Evolutionary conservation across 83 land plant species (phyloP).

Genomic region (Diphasiastrum complanatum): DNA sequence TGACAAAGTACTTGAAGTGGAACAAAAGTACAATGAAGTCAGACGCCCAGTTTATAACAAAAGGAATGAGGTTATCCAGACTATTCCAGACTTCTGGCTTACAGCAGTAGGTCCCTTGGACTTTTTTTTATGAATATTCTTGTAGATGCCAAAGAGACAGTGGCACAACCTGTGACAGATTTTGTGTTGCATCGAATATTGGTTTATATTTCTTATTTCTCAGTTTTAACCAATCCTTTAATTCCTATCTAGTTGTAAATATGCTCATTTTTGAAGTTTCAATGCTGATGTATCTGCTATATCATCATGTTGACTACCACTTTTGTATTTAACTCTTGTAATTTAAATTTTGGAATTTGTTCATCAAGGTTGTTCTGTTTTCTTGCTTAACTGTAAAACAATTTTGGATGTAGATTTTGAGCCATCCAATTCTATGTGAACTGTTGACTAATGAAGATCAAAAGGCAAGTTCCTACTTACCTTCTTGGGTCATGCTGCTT

Average conservation of each 20-base stretch:
- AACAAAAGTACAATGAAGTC: constrained; percentile 74
- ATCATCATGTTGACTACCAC: too few relatives aligned
- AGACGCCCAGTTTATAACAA: constrained; percentile 56
- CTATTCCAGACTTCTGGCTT: constrained; percentile 76
- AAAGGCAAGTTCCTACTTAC: constrained; percentile 41
- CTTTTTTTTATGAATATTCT: neutral
- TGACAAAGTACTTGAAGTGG: constrained; percentile 72
- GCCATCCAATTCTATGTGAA: constrained; percentile 73
- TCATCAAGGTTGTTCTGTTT: neutral
- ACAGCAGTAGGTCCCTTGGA: constrained; percentile 57
- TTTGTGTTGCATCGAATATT: neutral
- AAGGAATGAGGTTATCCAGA: constrained; percentile 57
- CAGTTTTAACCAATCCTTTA: too few relatives aligned
- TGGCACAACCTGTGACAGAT: too few relatives aligned
- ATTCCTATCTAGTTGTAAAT: too few relatives aligned
- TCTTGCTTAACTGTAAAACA: neutral
- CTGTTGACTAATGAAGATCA: constrained; percentile 79
- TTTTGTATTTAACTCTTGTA: neutral
- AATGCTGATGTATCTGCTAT: too few relatives aligned
- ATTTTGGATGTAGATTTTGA: constrained; percentile 56
- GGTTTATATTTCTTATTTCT: constrained; percentile 1
- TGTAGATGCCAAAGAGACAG: too few relatives aligned
- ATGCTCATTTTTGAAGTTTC: too few relatives aligned
- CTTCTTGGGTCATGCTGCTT: neutral
- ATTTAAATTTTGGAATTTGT: neutral